These are phyloP conservation scores for Quercus tomentella DNA, from an alignment of 331 rosid species.

Conservation along the genomic window DNA sequence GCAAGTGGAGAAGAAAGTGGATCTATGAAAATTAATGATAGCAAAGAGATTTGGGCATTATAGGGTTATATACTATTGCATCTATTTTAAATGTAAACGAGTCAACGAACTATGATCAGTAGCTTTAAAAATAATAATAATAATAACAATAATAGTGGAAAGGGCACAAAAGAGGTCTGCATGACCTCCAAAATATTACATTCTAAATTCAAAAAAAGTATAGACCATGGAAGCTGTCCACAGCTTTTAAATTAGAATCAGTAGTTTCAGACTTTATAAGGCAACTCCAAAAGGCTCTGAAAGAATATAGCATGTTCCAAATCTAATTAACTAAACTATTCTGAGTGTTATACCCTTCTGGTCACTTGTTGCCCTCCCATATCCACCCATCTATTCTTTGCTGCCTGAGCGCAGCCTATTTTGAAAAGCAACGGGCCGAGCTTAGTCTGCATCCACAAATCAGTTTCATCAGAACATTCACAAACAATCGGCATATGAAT, in stretches of 20 bases:
- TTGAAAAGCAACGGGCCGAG: conserved; percentile 53
- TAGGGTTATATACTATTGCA: background rate
- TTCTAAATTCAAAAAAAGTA: background rate
- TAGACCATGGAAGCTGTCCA: background rate
- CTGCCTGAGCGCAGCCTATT: conserved; percentile 86
- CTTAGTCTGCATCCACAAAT: conserved; percentile 58
- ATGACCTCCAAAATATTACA: background rate
- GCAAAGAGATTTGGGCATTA: background rate
- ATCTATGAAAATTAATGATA: background rate
- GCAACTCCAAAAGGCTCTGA: background rate
- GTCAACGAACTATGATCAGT: background rate
- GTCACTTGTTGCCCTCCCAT: conserved; percentile 67
- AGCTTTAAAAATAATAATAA: background rate
- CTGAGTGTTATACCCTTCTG: conserved; percentile 42
- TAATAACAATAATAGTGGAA: background rate
- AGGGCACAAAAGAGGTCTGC: background rate
- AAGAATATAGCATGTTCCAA: background rate
- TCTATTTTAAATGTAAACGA: background rate
- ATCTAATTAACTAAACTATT: background rate
- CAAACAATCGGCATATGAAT: background rate
- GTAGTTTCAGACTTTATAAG: background rate
- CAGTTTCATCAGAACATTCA: conserved; percentile 1
- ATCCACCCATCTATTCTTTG: conserved; percentile 83
- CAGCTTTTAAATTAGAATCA: background rate
- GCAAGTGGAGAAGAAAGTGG: background rate